phyloP scores from a whole-genome alignment of 352 stramenopile species.

The Phytophthora meadii region DNA sequence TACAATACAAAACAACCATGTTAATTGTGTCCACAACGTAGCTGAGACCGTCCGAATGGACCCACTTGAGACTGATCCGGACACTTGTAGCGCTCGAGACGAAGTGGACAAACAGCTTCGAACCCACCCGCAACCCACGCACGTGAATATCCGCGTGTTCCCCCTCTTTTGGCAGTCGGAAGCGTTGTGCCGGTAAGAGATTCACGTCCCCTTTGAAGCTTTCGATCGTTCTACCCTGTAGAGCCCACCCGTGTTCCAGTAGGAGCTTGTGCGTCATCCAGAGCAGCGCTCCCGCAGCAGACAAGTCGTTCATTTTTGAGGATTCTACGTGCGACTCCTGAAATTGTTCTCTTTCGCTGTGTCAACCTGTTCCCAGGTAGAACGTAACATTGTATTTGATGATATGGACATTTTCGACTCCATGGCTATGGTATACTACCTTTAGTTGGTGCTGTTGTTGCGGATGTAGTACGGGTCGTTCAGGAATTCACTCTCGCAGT shows the following conservation, averaged over 20 bases:
- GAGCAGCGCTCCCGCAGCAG: conserved; percentile 42
- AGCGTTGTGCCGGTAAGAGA: conserved; percentile 36
- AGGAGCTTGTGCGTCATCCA: conserved; percentile 51
- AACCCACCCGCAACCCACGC: conserved; percentile 40
- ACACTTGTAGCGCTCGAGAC: conserved; percentile 35
- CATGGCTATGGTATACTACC: background rate
- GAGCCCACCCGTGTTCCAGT: conserved; percentile 27
- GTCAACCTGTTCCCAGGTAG: background rate
- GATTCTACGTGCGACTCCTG: background rate
- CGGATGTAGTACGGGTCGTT: conserved; percentile 54
- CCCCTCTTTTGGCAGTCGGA: conserved; percentile 6
- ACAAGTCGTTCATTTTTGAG: conserved; percentile 13
- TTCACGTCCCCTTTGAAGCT: conserved; percentile 47
- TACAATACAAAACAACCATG: conserved; percentile 24
- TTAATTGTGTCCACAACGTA: conserved; percentile 1
- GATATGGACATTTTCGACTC: background rate
- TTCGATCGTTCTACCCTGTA: background rate
- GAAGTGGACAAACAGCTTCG: conserved; percentile 58
- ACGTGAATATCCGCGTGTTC: conserved; percentile 34
- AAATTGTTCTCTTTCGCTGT: background rate
- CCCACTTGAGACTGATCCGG: conserved; percentile 44
- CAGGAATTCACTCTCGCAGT: conserved; percentile 62
- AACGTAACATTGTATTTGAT: background rate
- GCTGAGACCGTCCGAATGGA: conserved; percentile 4
- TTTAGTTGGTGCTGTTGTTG: conserved; percentile 40